Percentiles rank a stretch among this genome's conserved stretches.
Conservation (phyloP, 208 protist species). For the Crithidia brevicula region DNA sequence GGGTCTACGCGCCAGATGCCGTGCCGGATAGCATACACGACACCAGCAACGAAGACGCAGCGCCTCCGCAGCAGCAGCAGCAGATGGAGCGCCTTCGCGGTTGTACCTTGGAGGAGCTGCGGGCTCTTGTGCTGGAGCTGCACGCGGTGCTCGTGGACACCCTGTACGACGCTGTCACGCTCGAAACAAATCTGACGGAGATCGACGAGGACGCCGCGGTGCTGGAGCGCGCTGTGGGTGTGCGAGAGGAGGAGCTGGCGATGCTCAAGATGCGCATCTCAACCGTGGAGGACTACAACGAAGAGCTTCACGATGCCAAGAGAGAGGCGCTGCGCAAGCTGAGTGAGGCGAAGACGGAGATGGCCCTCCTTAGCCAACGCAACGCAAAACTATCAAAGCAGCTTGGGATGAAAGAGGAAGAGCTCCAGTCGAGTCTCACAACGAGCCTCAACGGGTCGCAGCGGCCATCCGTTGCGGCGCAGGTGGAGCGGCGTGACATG, state of each 20-base stretch:
- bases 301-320: constrained; percentile 52
- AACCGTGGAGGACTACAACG: constrained; percentile 39
- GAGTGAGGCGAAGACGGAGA: constrained; percentile 57
- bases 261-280: constrained; percentile 43
- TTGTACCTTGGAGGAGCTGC: constrained; percentile 32
- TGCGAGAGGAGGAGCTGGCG: constrained; percentile 42
- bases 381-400: constrained; percentile 34
- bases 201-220: constrained; percentile 34
- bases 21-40: neutral
- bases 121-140: constrained; percentile 30
- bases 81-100: constrained; percentile 9
- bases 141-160: constrained; percentile 19
- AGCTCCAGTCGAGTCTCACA: constrained; percentile 16
- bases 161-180: constrained; percentile 31
- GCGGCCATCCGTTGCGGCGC: neutral
- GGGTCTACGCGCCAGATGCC: neutral
- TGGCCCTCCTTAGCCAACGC: constrained; percentile 46
- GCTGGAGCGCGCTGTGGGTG: constrained; percentile 35
- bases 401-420: constrained; percentile 24
- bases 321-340: constrained; percentile 45
- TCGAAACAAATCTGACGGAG: constrained; percentile 32
- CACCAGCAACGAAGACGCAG: too few species aligned
- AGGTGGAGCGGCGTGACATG: constrained; percentile 11
- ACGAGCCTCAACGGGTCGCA: constrained; percentile 8
- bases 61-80: constrained; percentile 8